Conservation (phyloP, 768 basidiomycete species). For the Neoboletus magnificus region DNA sequence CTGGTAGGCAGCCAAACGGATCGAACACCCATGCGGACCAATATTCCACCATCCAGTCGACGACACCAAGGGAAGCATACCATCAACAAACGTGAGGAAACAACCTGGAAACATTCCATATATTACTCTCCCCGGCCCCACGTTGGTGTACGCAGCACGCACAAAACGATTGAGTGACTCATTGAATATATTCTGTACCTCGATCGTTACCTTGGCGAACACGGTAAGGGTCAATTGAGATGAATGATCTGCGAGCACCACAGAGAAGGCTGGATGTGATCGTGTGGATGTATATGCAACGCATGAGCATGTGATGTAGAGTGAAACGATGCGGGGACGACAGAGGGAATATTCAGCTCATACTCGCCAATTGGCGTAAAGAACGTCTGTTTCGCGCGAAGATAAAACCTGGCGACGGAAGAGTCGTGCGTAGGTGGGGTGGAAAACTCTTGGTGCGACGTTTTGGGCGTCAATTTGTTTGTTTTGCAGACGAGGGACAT, state of each 20-base stretch:
- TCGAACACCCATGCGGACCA: constrained; percentile 43
- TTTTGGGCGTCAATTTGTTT: constrained; percentile 36
- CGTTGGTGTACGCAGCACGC: constrained; percentile 60
- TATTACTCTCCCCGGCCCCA: constrained; percentile 64
- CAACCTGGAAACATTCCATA: constrained; percentile 68
- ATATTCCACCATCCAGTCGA: constrained; percentile 35
- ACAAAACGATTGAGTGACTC: constrained; percentile 67
- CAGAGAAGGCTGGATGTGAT: constrained; percentile 4
- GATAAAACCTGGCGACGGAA: constrained; percentile 69
- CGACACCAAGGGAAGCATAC: constrained; percentile 52
- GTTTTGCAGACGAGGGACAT: constrained; percentile 34
- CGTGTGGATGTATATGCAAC: neutral
- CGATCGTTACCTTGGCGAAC: constrained; percentile 57
- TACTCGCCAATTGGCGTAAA: constrained; percentile 71
- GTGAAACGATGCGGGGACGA: constrained; percentile 60
- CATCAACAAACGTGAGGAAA: constrained; percentile 45
- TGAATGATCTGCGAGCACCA: constrained; percentile 38
- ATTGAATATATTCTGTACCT: constrained; percentile 57
- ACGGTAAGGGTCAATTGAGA: constrained; percentile 65
- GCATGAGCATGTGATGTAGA: constrained; percentile 35
- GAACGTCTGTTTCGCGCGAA: constrained; percentile 78
- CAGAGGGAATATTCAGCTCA: constrained; percentile 68
- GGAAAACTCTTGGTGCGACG: constrained; percentile 30
- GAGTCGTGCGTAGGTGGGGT: constrained; percentile 42
- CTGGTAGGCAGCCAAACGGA: constrained; percentile 60